Evolutionary conservation across 495 filamentous ascomycete genomes (phyloP), one percentile per base, ranked within the genome.

Genomic region (Xylaria flabelliformis): DNA sequence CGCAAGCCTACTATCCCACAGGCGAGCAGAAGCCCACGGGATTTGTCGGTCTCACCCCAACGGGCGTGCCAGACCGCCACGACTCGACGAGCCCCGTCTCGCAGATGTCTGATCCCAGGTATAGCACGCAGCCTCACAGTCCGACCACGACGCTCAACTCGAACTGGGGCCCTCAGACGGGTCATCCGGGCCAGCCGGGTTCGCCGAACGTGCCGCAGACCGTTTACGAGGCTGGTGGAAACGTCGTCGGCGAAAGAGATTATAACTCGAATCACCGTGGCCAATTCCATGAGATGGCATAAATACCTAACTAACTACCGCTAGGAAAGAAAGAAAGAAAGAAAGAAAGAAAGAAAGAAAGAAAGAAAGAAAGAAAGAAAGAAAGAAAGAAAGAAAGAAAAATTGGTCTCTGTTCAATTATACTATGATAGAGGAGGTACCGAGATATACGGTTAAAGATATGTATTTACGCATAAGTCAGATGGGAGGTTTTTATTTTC

Each of bases 191-290:
- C 65, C 64, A 70, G 51, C 58, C 69, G 63, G 15, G 15, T 7
- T 15, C 71, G 13, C 21, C 53, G 48, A 55, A 50, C 44, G 71
- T 78, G 2, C 78, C 73, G 21, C 73, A 76, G 9, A 80, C 74
- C 5, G 76, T 80, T 24, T 72, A 78, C 58, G 78, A 80, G 50
- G 78, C 78, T 9, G 78, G 78, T n/a, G 78, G 78, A 2, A 77
- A 80, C 4, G 74, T 69, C 24, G 75, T 80, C 6, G 78, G 76
- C 4, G 73, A 73, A 17, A 44, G 70, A 4, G 75, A 74, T 67
- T 77, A 77, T 36, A 76, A 77, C 55, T 59, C 73, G 44, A 75
- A 80, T 72, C 78, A 80, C 39, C 78, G 69, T 39, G 78, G 78
- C 1, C 70, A 80, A 56, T 67, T 80, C 36, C 78, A 80, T 41